Base-by-base conservation (phyloP, 1,284 basidiomycete species). In the Trichosporon sp. region DNA sequence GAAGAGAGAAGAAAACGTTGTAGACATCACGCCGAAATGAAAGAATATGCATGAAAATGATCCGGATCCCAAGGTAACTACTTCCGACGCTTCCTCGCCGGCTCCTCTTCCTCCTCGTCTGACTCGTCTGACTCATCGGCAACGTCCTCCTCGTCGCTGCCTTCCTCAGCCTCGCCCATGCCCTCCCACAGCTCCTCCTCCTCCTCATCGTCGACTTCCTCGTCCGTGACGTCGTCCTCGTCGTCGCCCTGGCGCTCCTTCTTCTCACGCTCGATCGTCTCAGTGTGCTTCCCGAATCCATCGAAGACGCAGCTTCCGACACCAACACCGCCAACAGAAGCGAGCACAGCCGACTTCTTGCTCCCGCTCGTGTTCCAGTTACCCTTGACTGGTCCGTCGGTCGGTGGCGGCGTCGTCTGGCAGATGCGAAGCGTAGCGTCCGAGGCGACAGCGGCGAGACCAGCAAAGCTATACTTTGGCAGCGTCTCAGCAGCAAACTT, bases 321-420 rank as follows among this genome's bases (percentile, higher is more conserved):
- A 11, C 86, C 86, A 34, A 87, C 88, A 70, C 88, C 83, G 74
- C 87, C 92, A 2, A 85, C 75, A 73, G 87, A 89, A 21, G 86
- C 86, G 3, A 90, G 74, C 5, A 91, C 84, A 56, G 84, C 80
- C 1, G 90, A 90, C 72, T 86, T 89, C 57, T 74, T 73, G 21
- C 64, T 68, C 14, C 82, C 80, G 49, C 71, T 83, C 54, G 84
- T 80, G 4, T 89, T 90, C 71, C 85, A 87, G 37, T 77, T 74
- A 16, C 74, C 76, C 58, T 85, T 86, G 25, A 85, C 85, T 1
- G 78, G 79, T 61, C 83, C 68, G 2, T n/a, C 77, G 25, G 25
- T n/a, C 0, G 86, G 85, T 8, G 86, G 87, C 6, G 86, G 80
- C 54, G 84, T 84, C 0, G 86, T 85, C 58, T 85, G 87, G 70